Conservation (phyloP, 108 stramenopile genomes). For the Nitzschia palea region DNA sequence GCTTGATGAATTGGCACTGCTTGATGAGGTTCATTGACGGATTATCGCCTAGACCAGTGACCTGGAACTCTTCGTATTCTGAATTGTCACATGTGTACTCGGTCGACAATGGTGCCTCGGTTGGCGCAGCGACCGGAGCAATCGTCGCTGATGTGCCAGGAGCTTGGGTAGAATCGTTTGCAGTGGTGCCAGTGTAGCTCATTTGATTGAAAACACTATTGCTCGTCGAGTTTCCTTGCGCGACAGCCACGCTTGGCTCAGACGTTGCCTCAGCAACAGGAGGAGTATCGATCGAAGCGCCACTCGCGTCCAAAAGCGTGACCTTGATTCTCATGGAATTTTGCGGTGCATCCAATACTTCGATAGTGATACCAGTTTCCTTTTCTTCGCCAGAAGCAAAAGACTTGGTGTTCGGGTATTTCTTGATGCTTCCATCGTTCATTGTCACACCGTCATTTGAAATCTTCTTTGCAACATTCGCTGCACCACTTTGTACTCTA, state of each 20-base stretch:
- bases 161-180: neutral
- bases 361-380: constrained; percentile 42
- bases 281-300: neutral
- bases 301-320: constrained; percentile 18
- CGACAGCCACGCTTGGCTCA: neutral
- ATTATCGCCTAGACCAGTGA: neutral
- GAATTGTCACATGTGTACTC: constrained; percentile 3
- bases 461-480: constrained; percentile 13
- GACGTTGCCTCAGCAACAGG: neutral
- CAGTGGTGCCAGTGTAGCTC: neutral
- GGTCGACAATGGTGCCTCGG: neutral
- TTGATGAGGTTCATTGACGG: neutral
- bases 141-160: neutral
- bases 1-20: constrained; percentile 18
- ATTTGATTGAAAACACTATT: neutral
- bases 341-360: constrained; percentile 2
- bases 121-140: neutral
- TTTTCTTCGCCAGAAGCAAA: constrained; percentile 43
- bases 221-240: neutral
- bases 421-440: constrained; percentile 21
- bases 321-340: constrained; percentile 14
- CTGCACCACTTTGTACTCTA: neutral
- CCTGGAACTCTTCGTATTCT: neutral
- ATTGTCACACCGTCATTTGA: constrained; percentile 20
- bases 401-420: constrained; percentile 47